Evolutionary conservation across 1,284 basidiomycete genomes (phyloP).

Genomic region (Termitomyces sp.): DNA sequence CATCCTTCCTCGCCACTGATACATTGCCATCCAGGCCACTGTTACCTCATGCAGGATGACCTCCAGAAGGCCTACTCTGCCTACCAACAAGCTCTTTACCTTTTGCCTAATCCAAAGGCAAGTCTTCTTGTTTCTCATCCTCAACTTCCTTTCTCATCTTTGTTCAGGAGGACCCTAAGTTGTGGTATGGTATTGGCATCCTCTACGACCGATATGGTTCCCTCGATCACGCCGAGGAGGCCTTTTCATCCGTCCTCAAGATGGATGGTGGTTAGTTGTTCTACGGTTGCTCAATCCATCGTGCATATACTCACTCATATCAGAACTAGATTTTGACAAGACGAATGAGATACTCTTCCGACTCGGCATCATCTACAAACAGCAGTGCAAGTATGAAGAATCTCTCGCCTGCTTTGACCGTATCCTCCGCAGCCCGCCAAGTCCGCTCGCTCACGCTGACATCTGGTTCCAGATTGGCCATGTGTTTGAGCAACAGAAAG

Average conservation of each 20-base stretch:
- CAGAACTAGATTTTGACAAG: slow-evolving; percentile 89
- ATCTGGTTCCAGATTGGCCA: slow-evolving; percentile 99
- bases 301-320: slow-evolving; percentile 28
- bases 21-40: slow-evolving; percentile 62
- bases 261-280: slow-evolving; percentile 93
- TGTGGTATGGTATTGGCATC: slow-evolving; percentile 99
- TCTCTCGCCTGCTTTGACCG: slow-evolving; percentile 91
- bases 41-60: slow-evolving; percentile 99
- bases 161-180: slow-evolving; percentile 84
- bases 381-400: slow-evolving; percentile 88
- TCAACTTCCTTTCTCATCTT: slow-evolving; percentile 21
- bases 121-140: slow-evolving; percentile 14
- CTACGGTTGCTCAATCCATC: slow-evolving; percentile 13
- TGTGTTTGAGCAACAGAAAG: slow-evolving; percentile 95
- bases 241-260: slow-evolving; percentile 91
- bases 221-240: slow-evolving; percentile 97
- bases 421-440: slow-evolving; percentile 92
- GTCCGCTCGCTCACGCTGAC: slow-evolving; percentile 92
- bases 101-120: slow-evolving; percentile 93
- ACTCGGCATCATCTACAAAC: slow-evolving; percentile 98
- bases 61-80: slow-evolving; percentile 98
- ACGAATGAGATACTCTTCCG: slow-evolving; percentile 98
- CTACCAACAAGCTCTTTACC: slow-evolving; percentile 97
- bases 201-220: slow-evolving; percentile 98
- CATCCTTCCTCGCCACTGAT: slow-evolving; percentile 17